Evolutionary conservation across 2,329 filamentous ascomycete genomes (phyloP), one percentile per base, ranked within the genome.

Genomic region (Aureobasidium sp.): DNA sequence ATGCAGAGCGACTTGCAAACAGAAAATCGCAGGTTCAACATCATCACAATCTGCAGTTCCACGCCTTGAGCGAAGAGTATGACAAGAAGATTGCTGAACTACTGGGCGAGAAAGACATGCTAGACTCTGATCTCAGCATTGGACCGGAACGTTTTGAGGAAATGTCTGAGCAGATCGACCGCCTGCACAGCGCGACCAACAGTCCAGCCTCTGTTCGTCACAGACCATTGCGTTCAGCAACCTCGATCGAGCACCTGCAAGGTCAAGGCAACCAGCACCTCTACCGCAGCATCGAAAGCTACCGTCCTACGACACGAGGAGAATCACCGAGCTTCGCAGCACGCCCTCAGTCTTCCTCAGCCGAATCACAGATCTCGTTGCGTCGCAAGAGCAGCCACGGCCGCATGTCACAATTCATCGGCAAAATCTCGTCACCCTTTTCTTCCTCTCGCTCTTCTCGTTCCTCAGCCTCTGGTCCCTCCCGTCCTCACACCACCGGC

Each of bases 21-120:
- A 65, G 68, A 15, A 73, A 71, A 64, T 73, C 72, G 4, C 71
- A 74, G 48, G 73, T 75, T 46, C 71, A 70, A 5, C 59, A 72
- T 43, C 69, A 68, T 67, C 72, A 75, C 59, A 71, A 71, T 7
- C 67, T 69, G 39, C 66, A 72, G 20, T 73, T 73, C 64, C 70
- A 71, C 32, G 63, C 59, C 3, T 64, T 74, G 9, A 73, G 70
- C 6, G 65, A 69, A 46, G 71, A 74, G 47, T 74, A 73, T 59
- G 71, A 75, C 57, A 66, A 66, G 13, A 67, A 69, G 32, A 67
- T 74, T 15, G 68, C 66, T 5, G 67, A 68, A 20, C 64, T 74
- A 26, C 61, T 73, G 10, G 67, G 65, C 24, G 69, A 70, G 26
- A 66, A 67, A n/a, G 66, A 66, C 9, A 65, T 65, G 48, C 66